Percentiles rank a stretch among this genome's conserved stretches.
These are phyloP conservation scores for Fusarium verrucosum DNA, from an alignment of 2,329 filamentous ascomycete species.

Conservation along the genomic window DNA sequence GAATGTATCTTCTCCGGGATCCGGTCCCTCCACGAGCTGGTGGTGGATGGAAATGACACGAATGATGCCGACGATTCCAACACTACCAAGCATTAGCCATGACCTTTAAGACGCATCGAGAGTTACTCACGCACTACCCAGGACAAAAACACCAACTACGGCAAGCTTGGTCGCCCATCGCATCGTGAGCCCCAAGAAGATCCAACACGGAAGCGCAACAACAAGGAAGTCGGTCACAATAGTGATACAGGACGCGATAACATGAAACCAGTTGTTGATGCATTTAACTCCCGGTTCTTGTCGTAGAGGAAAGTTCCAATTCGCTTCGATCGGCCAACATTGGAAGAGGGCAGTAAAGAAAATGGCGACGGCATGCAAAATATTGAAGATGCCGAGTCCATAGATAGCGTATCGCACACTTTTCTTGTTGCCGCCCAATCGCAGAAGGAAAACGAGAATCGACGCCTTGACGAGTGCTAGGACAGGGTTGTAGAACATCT, in stretches of 20 bases:
- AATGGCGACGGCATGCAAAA: constrained; percentile 47
- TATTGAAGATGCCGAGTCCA: constrained; percentile 41
- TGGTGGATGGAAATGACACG: constrained; percentile 46
- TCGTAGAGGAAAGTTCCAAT: constrained; percentile 44
- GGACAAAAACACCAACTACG: constrained; percentile 51
- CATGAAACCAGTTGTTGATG: constrained; percentile 47
- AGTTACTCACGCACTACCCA: constrained; percentile 49
- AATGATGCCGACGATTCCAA: constrained; percentile 47
- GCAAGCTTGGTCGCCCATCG: constrained; percentile 51
- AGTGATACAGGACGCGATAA: constrained; percentile 50
- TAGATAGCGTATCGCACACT: constrained; percentile 26
- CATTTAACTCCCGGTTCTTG: constrained; percentile 46
- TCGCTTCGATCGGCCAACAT: constrained; percentile 49
- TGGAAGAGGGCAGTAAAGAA: constrained; percentile 54
- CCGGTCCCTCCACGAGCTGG: constrained; percentile 40
- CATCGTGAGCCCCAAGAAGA: constrained; percentile 54
- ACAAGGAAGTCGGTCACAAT: constrained; percentile 55
- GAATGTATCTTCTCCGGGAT: constrained; percentile 29
- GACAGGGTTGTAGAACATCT: constrained; percentile 57
- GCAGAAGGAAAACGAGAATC: constrained; percentile 56
- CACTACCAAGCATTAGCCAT: constrained; percentile 31
- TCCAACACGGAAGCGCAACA: constrained; percentile 52
- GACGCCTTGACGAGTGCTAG: constrained; percentile 57
- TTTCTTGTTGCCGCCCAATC: constrained; percentile 52
- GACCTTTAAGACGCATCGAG: background rate